phyloP scores from a whole-genome alignment of 106 monocot genomes.

The Phalaenopsis aphrodite region DNA sequence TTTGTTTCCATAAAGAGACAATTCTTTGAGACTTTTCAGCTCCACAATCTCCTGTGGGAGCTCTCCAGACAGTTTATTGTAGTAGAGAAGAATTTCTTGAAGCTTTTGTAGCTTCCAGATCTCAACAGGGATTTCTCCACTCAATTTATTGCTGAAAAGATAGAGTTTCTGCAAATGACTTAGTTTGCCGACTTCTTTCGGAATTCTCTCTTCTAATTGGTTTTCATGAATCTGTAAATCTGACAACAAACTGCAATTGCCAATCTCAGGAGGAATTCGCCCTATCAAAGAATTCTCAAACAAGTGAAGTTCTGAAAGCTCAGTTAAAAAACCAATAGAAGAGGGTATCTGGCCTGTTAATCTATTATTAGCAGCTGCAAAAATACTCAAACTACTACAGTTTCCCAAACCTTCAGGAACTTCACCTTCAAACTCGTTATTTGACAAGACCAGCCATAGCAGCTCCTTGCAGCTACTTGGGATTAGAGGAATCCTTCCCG shows the following conservation, averaged over 20 bases:
- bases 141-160: slow-evolving; percentile 51
- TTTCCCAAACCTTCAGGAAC: slow-evolving; percentile 44
- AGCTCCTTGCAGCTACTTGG: slow-evolving; percentile 30
- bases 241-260: slow-evolving; percentile 43
- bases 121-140: slow-evolving; percentile 56
- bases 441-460: slow-evolving; percentile 29
- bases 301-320: slow-evolving; percentile 40
- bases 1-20: slow-evolving; percentile 54
- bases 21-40: slow-evolving; percentile 46
- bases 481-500: slow-evolving; percentile 36
- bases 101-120: slow-evolving; percentile 60
- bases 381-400: slow-evolving; percentile 30
- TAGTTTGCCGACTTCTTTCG: slow-evolving; percentile 48
- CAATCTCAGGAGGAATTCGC: slow-evolving; percentile 57
- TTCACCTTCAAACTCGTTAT: slow-evolving; percentile 40
- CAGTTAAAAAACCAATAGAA: slow-evolving; percentile 34
- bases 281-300: slow-evolving; percentile 50
- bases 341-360: slow-evolving; percentile 64
- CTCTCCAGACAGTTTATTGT: slow-evolving; percentile 50
- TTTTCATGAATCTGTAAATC: slow-evolving; percentile 43
- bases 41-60: slow-evolving; percentile 45
- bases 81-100: slow-evolving; percentile 40
- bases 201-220: slow-evolving; percentile 55
- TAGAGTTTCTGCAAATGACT: slow-evolving; percentile 28
- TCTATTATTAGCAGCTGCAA: slow-evolving; percentile 28